These are phyloP conservation scores for Drechslerella stenobrocha DNA, from an alignment of 2,329 filamentous ascomycete species.

Conservation along the genomic window DNA sequence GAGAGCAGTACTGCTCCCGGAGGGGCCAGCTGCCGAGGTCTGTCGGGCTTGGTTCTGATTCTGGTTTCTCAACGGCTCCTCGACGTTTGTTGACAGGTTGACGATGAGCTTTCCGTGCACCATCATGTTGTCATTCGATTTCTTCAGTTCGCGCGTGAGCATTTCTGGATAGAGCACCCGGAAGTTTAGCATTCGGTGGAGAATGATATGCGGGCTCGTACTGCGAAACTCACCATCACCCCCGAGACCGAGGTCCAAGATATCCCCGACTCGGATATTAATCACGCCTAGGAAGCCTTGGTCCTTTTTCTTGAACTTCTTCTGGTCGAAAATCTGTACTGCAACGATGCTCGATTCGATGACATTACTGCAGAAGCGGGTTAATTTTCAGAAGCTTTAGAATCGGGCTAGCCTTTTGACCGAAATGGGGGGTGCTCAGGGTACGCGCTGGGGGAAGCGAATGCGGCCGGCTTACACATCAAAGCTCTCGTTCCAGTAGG, in stretches of 20 bases:
- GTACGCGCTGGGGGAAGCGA: not conserved
- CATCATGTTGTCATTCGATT: constrained; percentile 95
- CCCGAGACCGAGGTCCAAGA: constrained; percentile 84
- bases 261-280: constrained; percentile 92
- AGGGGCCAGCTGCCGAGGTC: constrained; percentile 48
- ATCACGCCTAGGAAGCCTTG: constrained; percentile 98
- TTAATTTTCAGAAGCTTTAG: constrained; percentile 1
- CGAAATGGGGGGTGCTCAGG: not conserved
- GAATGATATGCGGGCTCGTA: not conserved
- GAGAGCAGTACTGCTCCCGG: constrained; percentile 52
- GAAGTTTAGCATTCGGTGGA: constrained; percentile 18
- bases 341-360: constrained; percentile 95
- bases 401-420: constrained; percentile 50
- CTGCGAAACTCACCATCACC: constrained; percentile 73
- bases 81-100: constrained; percentile 89
- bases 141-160: constrained; percentile 95
- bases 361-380: constrained; percentile 68
- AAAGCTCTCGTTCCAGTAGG: constrained; percentile 99
- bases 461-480: constrained; percentile 71
- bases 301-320: constrained; percentile 99
- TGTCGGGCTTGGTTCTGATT: constrained; percentile 24
- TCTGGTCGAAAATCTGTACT: constrained; percentile 98
- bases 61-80: constrained; percentile 65
- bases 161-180: constrained; percentile 66
- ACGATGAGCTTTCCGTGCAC: constrained; percentile 98